These are phyloP conservation scores for Postia placenta DNA, from an alignment of 768 basidiomycete genomes.

Conservation along the genomic window DNA sequence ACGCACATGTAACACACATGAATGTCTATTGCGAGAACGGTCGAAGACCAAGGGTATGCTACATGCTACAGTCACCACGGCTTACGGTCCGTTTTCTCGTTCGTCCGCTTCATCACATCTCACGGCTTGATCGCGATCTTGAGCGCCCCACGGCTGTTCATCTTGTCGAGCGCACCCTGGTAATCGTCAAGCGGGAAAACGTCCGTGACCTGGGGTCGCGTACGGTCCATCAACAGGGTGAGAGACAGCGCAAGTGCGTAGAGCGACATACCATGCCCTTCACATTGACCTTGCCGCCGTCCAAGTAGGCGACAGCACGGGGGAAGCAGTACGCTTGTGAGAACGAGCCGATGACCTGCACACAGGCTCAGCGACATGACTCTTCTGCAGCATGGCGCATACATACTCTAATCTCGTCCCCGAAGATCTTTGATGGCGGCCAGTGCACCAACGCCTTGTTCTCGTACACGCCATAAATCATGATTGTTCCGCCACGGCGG, in stretches of 20 bases:
- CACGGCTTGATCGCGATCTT: slow-evolving; percentile 47
- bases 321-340: slow-evolving; percentile 90
- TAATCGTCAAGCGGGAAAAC: slow-evolving; percentile 55
- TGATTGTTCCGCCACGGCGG: slow-evolving; percentile 76
- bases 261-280: slow-evolving; percentile 61
- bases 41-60: too few species aligned
- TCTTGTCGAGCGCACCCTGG: slow-evolving; percentile 61
- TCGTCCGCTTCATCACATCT: not conserved
- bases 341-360: slow-evolving; percentile 87
- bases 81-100: not conserved
- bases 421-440: slow-evolving; percentile 80
- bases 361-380: not conserved
- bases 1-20: not conserved
- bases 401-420: slow-evolving; percentile 62
- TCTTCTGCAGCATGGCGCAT: not conserved
- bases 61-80: not conserved
- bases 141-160: slow-evolving; percentile 50
- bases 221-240: too few species aligned
- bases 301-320: slow-evolving; percentile 83
- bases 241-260: too few species aligned
- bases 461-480: slow-evolving; percentile 90
- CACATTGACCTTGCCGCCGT: slow-evolving; percentile 76
- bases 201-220: slow-evolving; percentile 46
- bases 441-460: slow-evolving; percentile 81
- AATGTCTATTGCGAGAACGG: too few species aligned